Percentiles rank a stretch among this genome's conserved stretches.
These are phyloP conservation scores for Neurospora sp. DNA, from an alignment of 495 filamentous ascomycete species.

Conservation along the genomic window DNA sequence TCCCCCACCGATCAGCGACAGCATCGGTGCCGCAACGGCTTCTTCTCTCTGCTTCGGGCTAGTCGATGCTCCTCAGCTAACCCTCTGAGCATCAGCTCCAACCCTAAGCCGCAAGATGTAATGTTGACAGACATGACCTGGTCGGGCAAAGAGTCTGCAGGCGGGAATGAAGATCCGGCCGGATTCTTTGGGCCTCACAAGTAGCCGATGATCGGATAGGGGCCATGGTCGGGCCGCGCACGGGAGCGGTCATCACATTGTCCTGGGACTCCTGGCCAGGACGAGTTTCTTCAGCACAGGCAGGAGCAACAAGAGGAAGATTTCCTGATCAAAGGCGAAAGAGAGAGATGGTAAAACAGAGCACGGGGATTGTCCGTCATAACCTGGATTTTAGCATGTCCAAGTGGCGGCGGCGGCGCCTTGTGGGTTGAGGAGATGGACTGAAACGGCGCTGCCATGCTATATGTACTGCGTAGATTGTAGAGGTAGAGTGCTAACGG, in stretches of 20 bases:
- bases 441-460: neutral
- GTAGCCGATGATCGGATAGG: neutral
- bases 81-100: neutral
- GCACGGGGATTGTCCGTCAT: neutral
- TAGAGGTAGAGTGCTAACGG: neutral
- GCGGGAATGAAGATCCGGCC: neutral
- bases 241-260: neutral
- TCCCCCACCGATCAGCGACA: neutral
- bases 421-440: neutral
- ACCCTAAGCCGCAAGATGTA: neutral
- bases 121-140: neutral
- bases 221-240: neutral
- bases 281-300: neutral
- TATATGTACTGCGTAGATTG: neutral
- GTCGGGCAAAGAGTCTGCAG: neutral
- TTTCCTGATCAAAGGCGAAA: neutral
- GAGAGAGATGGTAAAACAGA: neutral
- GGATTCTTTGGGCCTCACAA: neutral
- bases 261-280: neutral
- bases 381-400: neutral
- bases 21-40: neutral
- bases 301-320: neutral
- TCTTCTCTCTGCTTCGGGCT: neutral
- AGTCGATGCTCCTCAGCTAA: neutral
- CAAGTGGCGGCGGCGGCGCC: neutral